These are phyloP conservation scores for Balansia obtecta DNA, from an alignment of 2,329 filamentous ascomycete species.

Conservation along the genomic window DNA sequence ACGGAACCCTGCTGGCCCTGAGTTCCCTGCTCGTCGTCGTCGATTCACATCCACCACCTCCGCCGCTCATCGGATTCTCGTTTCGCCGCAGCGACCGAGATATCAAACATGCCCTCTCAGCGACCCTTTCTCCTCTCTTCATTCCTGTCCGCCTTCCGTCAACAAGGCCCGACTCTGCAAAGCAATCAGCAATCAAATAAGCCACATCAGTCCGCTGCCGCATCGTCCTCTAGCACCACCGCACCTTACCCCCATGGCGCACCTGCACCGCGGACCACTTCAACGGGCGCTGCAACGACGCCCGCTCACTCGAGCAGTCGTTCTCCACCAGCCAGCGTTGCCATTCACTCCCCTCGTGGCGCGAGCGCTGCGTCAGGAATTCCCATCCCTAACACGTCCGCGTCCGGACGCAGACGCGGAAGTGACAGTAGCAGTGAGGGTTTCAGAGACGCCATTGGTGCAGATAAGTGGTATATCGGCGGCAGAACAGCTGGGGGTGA, in stretches of 20 bases:
- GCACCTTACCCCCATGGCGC: constrained; percentile 12
- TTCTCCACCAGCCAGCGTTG: constrained; percentile 15
- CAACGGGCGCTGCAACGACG: constrained; percentile 13
- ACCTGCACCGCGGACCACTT: constrained; percentile 11
- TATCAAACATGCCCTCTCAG: constrained; percentile 33
- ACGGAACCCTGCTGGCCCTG: not conserved
- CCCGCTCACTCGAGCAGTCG: constrained; percentile 14
- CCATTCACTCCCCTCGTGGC: constrained; percentile 18
- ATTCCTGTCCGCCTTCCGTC: constrained; percentile 43
- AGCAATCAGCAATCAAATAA: constrained; percentile 23
- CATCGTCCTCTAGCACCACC: constrained; percentile 15
- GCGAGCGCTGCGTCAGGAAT: constrained; percentile 11
- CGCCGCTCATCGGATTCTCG: not conserved
- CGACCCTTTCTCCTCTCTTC: constrained; percentile 44
- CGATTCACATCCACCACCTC: not conserved
- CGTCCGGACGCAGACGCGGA: constrained; percentile 40
- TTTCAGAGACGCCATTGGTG: constrained; percentile 58
- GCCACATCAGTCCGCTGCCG: constrained; percentile 19
- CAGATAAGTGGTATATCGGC: constrained; percentile 74
- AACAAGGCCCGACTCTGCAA: constrained; percentile 27
- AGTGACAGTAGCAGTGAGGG: constrained; percentile 67
- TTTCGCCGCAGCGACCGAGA: not conserved
- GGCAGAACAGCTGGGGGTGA: constrained; percentile 65
- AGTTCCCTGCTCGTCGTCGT: not conserved
- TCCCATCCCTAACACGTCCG: constrained; percentile 28